These are phyloP conservation scores for Hanseniaspora pseudoguilliermondii DNA, from an alignment of 805 yeast species.

Conservation along the genomic window DNA sequence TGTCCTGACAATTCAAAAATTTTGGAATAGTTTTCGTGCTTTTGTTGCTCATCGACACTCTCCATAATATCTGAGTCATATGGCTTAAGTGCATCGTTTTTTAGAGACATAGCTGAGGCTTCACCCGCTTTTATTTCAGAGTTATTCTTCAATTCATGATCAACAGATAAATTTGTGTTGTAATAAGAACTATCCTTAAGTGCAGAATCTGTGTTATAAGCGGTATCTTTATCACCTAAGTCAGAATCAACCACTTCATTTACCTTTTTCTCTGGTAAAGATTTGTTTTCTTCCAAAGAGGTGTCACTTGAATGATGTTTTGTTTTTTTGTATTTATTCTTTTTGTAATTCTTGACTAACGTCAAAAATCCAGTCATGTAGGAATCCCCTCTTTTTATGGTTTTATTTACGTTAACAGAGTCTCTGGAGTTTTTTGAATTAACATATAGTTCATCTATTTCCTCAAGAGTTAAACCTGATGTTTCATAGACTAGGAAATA, in stretches of 20 bases:
- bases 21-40: not conserved
- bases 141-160: not conserved
- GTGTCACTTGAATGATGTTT: not conserved
- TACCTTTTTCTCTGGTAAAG: not conserved
- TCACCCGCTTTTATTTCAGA: not conserved
- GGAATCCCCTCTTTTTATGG: conserved; percentile 9
- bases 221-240: not conserved
- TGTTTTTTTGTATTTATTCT: not conserved
- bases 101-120: not conserved
- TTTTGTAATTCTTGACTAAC: conserved; percentile 7
- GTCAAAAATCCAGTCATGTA: conserved; percentile 12
- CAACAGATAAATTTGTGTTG: not conserved
- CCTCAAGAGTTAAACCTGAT: conserved; percentile 66
- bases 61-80: not conserved
- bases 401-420: conserved; percentile 34
- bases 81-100: not conserved
- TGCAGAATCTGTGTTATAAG: not conserved
- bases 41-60: not conserved
- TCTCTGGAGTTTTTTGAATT: conserved; percentile 43
- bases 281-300: not conserved
- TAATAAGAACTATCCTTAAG: not conserved
- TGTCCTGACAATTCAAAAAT: not conserved
- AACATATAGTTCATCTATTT: conserved; percentile 62
- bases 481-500: conserved; percentile 68
- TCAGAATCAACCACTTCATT: not conserved